A percentile compares a stretch with the other conserved stretches of the same genome.
phyloP scores from a whole-genome alignment of 2,329 filamentous ascomycete genomes.

The Magnaporthales sp. region DNA sequence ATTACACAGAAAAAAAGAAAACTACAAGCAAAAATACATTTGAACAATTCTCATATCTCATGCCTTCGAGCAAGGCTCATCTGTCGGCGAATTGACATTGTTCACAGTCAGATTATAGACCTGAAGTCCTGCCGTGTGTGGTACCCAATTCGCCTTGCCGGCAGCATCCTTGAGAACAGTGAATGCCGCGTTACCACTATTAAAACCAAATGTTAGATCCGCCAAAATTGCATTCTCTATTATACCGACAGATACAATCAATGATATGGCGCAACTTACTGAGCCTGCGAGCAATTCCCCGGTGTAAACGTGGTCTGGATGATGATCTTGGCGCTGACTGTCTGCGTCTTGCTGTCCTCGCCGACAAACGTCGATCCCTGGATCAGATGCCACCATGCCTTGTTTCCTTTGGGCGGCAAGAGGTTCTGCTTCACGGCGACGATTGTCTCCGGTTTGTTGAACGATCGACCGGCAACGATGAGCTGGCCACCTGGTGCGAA shows the following conservation, averaged over 20 bases:
- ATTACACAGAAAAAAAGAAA: not conserved
- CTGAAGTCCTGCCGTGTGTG: slow-evolving; percentile 8
- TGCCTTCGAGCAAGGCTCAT: not conserved
- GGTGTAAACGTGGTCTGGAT: slow-evolving; percentile 10
- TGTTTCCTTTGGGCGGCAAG: slow-evolving; percentile 9
- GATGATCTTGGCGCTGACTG: slow-evolving; percentile 8
- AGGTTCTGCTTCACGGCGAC: slow-evolving; percentile 8
- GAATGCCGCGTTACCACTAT: slow-evolving; percentile 9
- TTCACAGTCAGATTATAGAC: slow-evolving; percentile 9
- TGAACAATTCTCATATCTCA: not conserved
- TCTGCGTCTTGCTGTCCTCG: slow-evolving; percentile 8
- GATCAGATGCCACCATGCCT: slow-evolving; percentile 11
- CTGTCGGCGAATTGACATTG: not conserved
- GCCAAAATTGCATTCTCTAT: not conserved
- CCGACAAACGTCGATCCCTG: slow-evolving; percentile 8
- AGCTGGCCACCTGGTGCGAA: slow-evolving; percentile 7
- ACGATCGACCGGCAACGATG: slow-evolving; percentile 5
- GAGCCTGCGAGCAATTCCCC: slow-evolving; percentile 10
- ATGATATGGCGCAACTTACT: slow-evolving; percentile 4
- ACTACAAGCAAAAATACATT: not conserved
- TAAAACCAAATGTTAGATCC: not conserved
- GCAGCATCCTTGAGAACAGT: slow-evolving; percentile 8
- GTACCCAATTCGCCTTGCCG: slow-evolving; percentile 8
- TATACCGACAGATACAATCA: not conserved
- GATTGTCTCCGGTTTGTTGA: slow-evolving; percentile 2